Evolutionary conservation across 345 rosid species (phyloP).

Genomic region (Pseudoturritis turrita): DNA sequence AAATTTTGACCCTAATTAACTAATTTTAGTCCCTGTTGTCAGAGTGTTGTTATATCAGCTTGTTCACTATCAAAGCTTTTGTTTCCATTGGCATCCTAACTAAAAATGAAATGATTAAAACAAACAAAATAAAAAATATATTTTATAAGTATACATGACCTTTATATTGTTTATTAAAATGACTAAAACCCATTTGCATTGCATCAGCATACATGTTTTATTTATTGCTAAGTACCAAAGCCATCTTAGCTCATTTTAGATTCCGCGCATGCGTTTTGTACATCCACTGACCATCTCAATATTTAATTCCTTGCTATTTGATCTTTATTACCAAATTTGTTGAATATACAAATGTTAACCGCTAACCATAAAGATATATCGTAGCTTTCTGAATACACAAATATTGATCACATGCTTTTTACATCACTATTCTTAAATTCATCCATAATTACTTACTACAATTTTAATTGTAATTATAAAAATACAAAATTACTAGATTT

Average conservation of each 20-base stretch:
- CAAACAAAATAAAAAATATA: background rate
- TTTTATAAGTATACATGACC: background rate
- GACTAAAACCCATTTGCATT: conserved; percentile 1
- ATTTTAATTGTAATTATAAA: background rate
- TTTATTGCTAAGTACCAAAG: background rate
- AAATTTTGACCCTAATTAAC: background rate
- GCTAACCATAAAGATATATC: background rate
- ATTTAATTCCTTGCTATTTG: background rate
- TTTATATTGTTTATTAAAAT: background rate
- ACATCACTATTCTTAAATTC: background rate
- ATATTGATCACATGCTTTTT: background rate
- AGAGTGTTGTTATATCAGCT: background rate
- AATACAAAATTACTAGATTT: background rate
- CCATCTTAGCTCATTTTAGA: background rate
- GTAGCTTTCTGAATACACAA: background rate
- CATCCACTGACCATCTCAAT: conserved; percentile 7
- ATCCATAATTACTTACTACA: background rate
- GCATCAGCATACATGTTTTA: background rate
- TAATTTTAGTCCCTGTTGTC: background rate
- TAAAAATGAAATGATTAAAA: background rate
- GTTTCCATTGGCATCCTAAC: conserved; percentile 3
- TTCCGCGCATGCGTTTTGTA: conserved; percentile 15
- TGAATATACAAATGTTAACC: background rate
- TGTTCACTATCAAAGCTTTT: background rate
- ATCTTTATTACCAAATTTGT: background rate